Base-by-base conservation (phyloP, 2,329 filamentous ascomycete species). In the Thelonectria olida region DNA sequence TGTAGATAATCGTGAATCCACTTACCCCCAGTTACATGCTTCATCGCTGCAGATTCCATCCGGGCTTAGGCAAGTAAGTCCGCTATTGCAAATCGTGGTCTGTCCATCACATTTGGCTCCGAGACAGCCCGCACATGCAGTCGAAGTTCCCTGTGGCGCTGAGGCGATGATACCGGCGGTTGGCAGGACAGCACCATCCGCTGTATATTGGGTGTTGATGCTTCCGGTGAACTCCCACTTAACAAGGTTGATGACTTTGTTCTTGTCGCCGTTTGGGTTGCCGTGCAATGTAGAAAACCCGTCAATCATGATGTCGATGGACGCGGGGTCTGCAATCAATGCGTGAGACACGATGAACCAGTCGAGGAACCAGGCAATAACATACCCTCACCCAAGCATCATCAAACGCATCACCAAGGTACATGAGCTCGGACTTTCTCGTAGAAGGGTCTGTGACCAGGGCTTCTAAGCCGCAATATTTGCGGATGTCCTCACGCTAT, bases 221-320 rank as follows among this genome's bases (percentile, higher is more conserved):
- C 36, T 50, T 7, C 47, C 47, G 17, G 47, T 50, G 7, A 34
- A 50, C 47, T 50, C 47, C 47, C 47, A 50, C 27, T 50, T 50
- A n/a, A 50, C 47, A 17, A 27, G 47, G 28, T 36, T 50, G 28
- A 50, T 50, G 28, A 50, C 47, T 5, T 5, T 50, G 47, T 50
- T 50, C 47, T 50, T 50, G 10, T 50, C 20, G 5, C 47, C 47
- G 20, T 50, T 50, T 5, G 47, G 47, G 17, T 50, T 17, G 17
- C 47, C 47, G 47, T 50, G 17, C 3, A 50, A 5, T 3, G 47
- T 27, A 3, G 47, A 20, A 27, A 50, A 50, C 6, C 27, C 47
- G 9, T 50, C 47, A 25, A 50, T 50, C 47, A 50, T 50, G 28
- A 50, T 23, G 47, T 50, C 47, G n/a, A 50, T 50, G 47, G 47